A percentile compares a stretch with the other conserved stretches of the same genome.
phyloP scores from a whole-genome alignment of 257 asterid genomes.

The Asclepias syriaca region DNA sequence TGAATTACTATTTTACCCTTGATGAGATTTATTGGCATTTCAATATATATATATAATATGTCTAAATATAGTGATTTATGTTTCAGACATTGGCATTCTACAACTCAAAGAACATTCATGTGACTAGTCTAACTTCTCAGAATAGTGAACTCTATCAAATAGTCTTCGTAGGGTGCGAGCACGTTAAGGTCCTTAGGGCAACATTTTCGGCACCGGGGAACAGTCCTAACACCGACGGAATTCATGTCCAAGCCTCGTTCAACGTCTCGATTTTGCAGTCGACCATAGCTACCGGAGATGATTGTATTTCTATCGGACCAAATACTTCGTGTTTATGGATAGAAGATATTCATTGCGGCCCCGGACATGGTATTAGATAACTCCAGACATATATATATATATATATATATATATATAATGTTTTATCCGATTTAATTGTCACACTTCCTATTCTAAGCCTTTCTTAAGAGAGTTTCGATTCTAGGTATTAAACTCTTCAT shows the following conservation, averaged over 20 bases:
- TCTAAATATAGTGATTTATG: too few species aligned
- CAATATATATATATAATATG: too few species aligned
- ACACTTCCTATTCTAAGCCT: too few species aligned
- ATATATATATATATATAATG: too few species aligned
- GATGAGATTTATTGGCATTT: too few species aligned
- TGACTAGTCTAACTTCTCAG: conserved; percentile 19
- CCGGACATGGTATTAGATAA: conserved; percentile 4
- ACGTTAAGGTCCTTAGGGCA: conserved; percentile 25
- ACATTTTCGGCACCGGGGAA: conserved; percentile 26
- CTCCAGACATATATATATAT: too few species aligned
- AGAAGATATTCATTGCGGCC: conserved; percentile 1
- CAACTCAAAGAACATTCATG: background rate
- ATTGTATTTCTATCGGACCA: conserved; percentile 39
- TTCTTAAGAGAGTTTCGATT: too few species aligned
- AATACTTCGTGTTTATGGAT: background rate
- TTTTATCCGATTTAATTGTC: too few species aligned
- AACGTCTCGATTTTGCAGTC: conserved; percentile 11
- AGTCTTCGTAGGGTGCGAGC: conserved; percentile 26
- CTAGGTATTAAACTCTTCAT: too few species aligned
- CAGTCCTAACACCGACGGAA: conserved; percentile 42
- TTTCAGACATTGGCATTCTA: background rate
- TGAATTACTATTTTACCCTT: too few species aligned
- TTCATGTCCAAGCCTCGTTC: conserved; percentile 27
- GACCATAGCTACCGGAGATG: conserved; percentile 35
- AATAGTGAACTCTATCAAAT: conserved; percentile 41